Conservation (phyloP, 306 rosid species). For the Quercus cerris region DNA sequence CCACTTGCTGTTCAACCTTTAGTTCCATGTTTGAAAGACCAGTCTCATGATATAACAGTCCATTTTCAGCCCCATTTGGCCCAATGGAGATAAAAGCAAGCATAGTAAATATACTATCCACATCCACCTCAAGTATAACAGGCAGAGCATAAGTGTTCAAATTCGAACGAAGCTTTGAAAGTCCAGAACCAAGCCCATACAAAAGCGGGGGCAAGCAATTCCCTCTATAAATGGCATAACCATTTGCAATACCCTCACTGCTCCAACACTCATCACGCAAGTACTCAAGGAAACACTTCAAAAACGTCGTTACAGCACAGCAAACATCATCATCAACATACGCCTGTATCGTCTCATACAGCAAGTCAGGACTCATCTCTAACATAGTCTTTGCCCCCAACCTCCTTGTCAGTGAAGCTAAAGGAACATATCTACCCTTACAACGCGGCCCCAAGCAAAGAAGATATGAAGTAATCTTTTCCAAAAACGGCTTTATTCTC, state of each 20-base stretch:
- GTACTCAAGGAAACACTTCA: slow-evolving; percentile 80
- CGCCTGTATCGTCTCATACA: slow-evolving; percentile 62
- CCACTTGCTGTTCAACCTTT: slow-evolving; percentile 83
- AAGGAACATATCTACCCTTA: slow-evolving; percentile 94
- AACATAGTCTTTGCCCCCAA: slow-evolving; percentile 78
- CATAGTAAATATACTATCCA: slow-evolving; percentile 85
- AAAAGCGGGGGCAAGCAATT: slow-evolving; percentile 73
- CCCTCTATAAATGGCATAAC: slow-evolving; percentile 74
- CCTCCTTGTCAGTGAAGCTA: slow-evolving; percentile 82
- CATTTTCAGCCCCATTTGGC: slow-evolving; percentile 46
- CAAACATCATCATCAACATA: slow-evolving; percentile 92
- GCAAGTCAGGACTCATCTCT: slow-evolving; percentile 57
- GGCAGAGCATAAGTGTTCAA: slow-evolving; percentile 88
- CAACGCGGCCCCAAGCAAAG: slow-evolving; percentile 81
- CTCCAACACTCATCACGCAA: slow-evolving; percentile 93
- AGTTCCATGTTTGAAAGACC: slow-evolving; percentile 42
- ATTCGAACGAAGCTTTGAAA: slow-evolving; percentile 87
- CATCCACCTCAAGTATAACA: slow-evolving; percentile 77
- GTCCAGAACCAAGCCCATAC: slow-evolving; percentile 86
- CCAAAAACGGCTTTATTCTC: slow-evolving; percentile 53
- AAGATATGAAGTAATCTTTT: slow-evolving; percentile 71
- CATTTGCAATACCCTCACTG: slow-evolving; percentile 79
- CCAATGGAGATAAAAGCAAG: slow-evolving; percentile 70
- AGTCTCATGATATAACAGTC: slow-evolving; percentile 41
- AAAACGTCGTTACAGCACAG: slow-evolving; percentile 85